Evolutionary conservation across 805 yeast genomes (phyloP).

Genomic region (Candida morakotiae): DNA sequence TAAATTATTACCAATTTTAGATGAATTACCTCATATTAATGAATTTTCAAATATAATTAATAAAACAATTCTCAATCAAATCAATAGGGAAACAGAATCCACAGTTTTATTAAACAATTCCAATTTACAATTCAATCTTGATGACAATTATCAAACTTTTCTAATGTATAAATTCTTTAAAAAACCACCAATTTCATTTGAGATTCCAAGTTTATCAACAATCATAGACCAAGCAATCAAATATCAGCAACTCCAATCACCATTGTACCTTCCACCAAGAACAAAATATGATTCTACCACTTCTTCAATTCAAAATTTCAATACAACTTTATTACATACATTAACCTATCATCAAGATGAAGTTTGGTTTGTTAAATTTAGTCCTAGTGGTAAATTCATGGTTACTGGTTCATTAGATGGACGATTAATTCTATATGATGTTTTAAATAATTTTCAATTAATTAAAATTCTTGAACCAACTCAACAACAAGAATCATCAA

Average conservation of each 20-base stretch:
- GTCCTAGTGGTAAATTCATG: constrained; percentile 69
- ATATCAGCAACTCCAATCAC: constrained; percentile 21
- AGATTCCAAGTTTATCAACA: constrained; percentile 19
- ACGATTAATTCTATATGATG: constrained; percentile 62
- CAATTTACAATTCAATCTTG: constrained; percentile 1
- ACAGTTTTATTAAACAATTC: constrained; percentile 14
- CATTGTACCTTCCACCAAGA: constrained; percentile 28
- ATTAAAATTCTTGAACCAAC: constrained; percentile 28
- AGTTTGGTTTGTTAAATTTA: constrained; percentile 80
- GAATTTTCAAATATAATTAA: constrained; percentile 13
- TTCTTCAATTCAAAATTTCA: not conserved
- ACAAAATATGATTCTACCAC: constrained; percentile 6
- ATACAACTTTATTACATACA: constrained; percentile 41
- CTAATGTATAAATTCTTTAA: constrained; percentile 12
- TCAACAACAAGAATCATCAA: constrained; percentile 21
- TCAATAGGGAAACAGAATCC: constrained; percentile 25
- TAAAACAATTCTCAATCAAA: constrained; percentile 9
- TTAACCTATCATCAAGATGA: constrained; percentile 60
- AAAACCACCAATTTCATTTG: constrained; percentile 11
- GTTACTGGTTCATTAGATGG: constrained; percentile 78
- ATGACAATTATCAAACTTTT: constrained; percentile 8
- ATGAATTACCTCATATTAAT: constrained; percentile 9
- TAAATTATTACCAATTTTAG: constrained; percentile 24
- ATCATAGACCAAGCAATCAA: constrained; percentile 18
- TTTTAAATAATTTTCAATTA: constrained; percentile 36